phyloP scores from a whole-genome alignment of 257 asterid genomes.

The Sherardia arvensis region DNA sequence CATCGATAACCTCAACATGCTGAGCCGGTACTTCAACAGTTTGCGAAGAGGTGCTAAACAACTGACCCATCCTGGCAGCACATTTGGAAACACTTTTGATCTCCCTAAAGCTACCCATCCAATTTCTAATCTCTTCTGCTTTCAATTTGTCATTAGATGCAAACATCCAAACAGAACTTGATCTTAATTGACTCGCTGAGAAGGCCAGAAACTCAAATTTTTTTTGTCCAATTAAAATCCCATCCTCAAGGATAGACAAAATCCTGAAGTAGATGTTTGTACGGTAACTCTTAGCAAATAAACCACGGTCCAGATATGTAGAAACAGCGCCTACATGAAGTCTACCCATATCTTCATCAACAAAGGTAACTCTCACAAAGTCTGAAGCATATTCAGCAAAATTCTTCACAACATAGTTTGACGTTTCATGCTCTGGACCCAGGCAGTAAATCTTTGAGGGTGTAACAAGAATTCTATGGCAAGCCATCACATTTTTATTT shows the following conservation, averaged over 20 bases:
- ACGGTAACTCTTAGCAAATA: constrained; percentile 53
- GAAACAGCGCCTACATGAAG: constrained; percentile 46
- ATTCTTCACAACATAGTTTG: constrained; percentile 80
- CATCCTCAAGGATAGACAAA: constrained; percentile 59
- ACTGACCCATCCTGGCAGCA: constrained; percentile 97
- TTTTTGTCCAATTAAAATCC: constrained; percentile 69
- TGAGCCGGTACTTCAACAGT: constrained; percentile 47
- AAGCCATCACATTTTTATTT: constrained; percentile 59
- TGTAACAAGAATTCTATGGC: constrained; percentile 70
- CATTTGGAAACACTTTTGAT: constrained; percentile 77
- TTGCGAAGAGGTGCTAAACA: constrained; percentile 74
- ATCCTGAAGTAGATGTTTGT: constrained; percentile 55
- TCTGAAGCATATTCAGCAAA: constrained; percentile 63
- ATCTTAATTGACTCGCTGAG: constrained; percentile 88
- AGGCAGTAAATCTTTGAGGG: constrained; percentile 76
- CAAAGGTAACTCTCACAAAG: constrained; percentile 82
- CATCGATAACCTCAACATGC: constrained; percentile 52
- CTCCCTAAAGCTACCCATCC: constrained; percentile 92
- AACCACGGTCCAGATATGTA: constrained; percentile 38
- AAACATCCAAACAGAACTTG: constrained; percentile 94
- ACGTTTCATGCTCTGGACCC: constrained; percentile 89
- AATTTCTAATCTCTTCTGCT: constrained; percentile 68
- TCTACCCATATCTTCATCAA: constrained; percentile 93
- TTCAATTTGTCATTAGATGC: constrained; percentile 63
- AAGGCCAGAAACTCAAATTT: constrained; percentile 72